A percentile compares a stretch with the other conserved stretches of the same genome.
phyloP scores from a whole-genome alignment of 2,329 filamentous ascomycete species.

The Dactylonectria macrodidyma region DNA sequence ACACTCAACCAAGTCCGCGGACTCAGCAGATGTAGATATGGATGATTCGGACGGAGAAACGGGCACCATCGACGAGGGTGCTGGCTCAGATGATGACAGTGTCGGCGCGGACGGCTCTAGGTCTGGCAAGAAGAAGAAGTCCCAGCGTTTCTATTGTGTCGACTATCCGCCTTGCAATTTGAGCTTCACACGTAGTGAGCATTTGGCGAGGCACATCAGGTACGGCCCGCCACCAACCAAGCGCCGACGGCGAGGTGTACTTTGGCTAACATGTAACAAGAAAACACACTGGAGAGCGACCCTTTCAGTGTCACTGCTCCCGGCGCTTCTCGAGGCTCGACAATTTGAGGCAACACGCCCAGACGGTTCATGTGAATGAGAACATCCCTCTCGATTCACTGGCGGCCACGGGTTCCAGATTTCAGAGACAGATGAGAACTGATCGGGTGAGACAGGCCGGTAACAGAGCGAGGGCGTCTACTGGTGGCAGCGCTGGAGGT shows the following conservation, averaged over 20 bases:
- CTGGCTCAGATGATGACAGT: slow-evolving; percentile 75
- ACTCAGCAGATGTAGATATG: slow-evolving; percentile 82
- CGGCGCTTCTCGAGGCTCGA: slow-evolving; percentile 94
- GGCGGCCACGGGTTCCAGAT: slow-evolving; percentile 91
- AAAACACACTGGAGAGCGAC: slow-evolving; percentile 97
- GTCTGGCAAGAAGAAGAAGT: slow-evolving; percentile 94
- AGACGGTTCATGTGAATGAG: slow-evolving; percentile 97
- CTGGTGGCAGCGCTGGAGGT: slow-evolving; percentile 79
- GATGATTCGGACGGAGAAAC: slow-evolving; percentile 80
- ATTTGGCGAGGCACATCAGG: slow-evolving; percentile 94
- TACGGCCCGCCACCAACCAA: slow-evolving; percentile 55
- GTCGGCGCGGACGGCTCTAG: slow-evolving; percentile 76
- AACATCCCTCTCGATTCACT: slow-evolving; percentile 95
- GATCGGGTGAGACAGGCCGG: slow-evolving; percentile 84
- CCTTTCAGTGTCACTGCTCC: slow-evolving; percentile 96
- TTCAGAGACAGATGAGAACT: slow-evolving; percentile 91
- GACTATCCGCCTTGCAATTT: slow-evolving; percentile 94
- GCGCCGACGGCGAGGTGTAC: slow-evolving; percentile 2
- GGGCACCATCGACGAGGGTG: slow-evolving; percentile 63
- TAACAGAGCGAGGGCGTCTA: slow-evolving; percentile 82
- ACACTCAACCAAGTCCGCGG: slow-evolving; percentile 71
- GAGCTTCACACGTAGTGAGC: slow-evolving; percentile 96
- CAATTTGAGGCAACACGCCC: slow-evolving; percentile 95
- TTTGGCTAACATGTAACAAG: slow-evolving; percentile 51
- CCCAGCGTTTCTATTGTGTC: slow-evolving; percentile 95